Conservation (phyloP, 73 alveolate species). For the Paramecium primaurelia region DNA sequence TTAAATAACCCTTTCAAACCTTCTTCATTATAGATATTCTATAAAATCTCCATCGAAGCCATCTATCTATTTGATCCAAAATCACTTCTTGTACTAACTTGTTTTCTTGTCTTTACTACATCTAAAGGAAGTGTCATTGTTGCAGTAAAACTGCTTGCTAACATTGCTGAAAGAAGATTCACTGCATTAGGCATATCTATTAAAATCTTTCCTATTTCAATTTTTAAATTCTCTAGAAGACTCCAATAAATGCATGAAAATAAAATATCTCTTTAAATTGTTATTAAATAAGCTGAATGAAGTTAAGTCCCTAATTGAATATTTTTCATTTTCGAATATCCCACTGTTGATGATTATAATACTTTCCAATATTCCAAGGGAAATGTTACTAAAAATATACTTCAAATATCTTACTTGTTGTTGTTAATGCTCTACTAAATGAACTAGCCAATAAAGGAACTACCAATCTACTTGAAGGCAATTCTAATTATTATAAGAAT, state of each 20-base stretch:
- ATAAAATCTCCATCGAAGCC: neutral
- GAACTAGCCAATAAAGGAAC: constrained; percentile 50
- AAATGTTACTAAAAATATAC: constrained; percentile 43
- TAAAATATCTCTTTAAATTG: constrained; percentile 52
- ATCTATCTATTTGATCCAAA: neutral
- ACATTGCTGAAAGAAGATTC: constrained; percentile 20
- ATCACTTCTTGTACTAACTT: constrained; percentile 46
- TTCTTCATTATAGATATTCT: neutral
- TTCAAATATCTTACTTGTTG: constrained; percentile 33
- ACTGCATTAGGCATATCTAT: neutral
- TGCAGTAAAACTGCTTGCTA: constrained; percentile 59
- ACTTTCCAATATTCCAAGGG: constrained; percentile 60
- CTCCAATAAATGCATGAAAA: constrained; percentile 59
- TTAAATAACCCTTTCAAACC: neutral
- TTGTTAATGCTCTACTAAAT: constrained; percentile 51
- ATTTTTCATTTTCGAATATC: constrained; percentile 23
- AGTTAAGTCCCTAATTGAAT: constrained; percentile 45
- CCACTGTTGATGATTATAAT: constrained; percentile 39
- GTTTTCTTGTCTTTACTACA: constrained; percentile 53
- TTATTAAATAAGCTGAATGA: constrained; percentile 44
- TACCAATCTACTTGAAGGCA: neutral
- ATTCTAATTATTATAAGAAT: neutral
- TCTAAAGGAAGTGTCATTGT: constrained; percentile 52
- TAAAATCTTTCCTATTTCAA: neutral
- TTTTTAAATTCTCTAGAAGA: constrained; percentile 47